phyloP scores from a whole-genome alignment of 1,284 basidiomycete genomes.

The Cryptococcus neoformans region DNA sequence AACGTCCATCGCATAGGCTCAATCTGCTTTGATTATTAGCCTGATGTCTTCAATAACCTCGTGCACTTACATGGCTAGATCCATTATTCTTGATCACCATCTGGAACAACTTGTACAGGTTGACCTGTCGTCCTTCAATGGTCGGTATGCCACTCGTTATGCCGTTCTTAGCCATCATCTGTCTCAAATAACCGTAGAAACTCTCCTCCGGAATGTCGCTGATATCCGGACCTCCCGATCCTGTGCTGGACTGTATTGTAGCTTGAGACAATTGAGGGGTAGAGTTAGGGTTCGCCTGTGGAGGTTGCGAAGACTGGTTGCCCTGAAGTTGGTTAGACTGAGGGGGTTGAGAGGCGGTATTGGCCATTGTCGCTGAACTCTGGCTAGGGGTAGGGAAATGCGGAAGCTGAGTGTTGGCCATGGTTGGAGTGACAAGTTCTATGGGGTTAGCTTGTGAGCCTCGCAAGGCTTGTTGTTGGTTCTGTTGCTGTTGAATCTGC shows the following conservation, averaged over 20 bases:
- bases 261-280: conserved; percentile 13
- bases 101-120: conserved; percentile 29
- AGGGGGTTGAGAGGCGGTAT: too few relatives aligned
- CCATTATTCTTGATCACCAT: conserved; percentile 37
- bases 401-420: conserved; percentile 9
- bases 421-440: conserved; percentile 15
- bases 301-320: too few relatives aligned
- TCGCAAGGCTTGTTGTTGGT: conserved; percentile 4
- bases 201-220: conserved; percentile 14
- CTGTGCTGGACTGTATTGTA: neutral
- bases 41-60: neutral
- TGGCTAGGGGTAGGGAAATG: conserved; percentile 7
- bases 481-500: neutral
- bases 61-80: conserved; percentile 25
- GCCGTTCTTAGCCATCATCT: conserved; percentile 3
- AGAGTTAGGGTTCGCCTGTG: neutral
- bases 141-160: conserved; percentile 10
- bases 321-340: too few relatives aligned
- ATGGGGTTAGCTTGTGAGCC: conserved; percentile 17
- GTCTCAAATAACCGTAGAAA: conserved; percentile 11
- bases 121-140: conserved; percentile 25
- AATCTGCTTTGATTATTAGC: conserved; percentile 8
- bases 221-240: conserved; percentile 1
- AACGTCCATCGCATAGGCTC: conserved; percentile 22
- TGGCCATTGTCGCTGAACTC: too few relatives aligned